Percentiles rank a stretch among this genome's conserved stretches.
Conservation (phyloP, 768 basidiomycete species). For the Mycena crocata region DNA sequence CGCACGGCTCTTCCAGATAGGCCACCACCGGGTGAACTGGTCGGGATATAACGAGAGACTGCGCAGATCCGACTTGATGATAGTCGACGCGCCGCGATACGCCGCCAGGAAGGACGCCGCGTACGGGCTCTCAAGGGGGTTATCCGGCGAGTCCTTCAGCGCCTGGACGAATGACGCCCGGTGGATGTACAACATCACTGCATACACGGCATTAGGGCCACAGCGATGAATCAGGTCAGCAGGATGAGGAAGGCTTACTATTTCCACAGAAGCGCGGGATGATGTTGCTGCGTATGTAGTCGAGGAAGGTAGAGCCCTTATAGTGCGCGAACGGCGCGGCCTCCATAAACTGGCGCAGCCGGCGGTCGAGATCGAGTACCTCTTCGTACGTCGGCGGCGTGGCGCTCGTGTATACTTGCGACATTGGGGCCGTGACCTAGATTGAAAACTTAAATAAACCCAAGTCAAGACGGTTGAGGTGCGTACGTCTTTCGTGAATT, state of each 20-base stretch:
- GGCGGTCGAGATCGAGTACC: constrained; percentile 28
- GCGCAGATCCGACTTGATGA: constrained; percentile 20
- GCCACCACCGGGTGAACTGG: constrained; percentile 56
- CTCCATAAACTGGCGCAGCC: constrained; percentile 20
- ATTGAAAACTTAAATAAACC: background rate
- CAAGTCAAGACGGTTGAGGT: too few species aligned
- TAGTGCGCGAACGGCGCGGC: constrained; percentile 7
- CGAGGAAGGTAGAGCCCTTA: background rate
- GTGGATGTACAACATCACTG: constrained; percentile 60
- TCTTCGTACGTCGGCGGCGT: constrained; percentile 42
- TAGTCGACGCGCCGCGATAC: constrained; percentile 54
- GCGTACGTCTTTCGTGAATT: constrained; percentile 19
- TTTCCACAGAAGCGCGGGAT: constrained; percentile 9
- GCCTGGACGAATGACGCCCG: constrained; percentile 61
- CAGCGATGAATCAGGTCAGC: background rate
- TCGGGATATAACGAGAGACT: constrained; percentile 53
- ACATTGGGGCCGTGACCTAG: constrained; percentile 40
- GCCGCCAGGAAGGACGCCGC: constrained; percentile 62
- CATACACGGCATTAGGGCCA: background rate
- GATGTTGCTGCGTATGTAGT: background rate
- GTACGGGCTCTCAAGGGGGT: constrained; percentile 57
- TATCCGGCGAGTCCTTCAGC: constrained; percentile 54
- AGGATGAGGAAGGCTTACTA: background rate
- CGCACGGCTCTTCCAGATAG: constrained; percentile 51
- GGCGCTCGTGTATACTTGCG: constrained; percentile 39